Conservation (phyloP, 176 grass and related monocot species). For the sorghum (Sorghum bicolor) region DNA sequence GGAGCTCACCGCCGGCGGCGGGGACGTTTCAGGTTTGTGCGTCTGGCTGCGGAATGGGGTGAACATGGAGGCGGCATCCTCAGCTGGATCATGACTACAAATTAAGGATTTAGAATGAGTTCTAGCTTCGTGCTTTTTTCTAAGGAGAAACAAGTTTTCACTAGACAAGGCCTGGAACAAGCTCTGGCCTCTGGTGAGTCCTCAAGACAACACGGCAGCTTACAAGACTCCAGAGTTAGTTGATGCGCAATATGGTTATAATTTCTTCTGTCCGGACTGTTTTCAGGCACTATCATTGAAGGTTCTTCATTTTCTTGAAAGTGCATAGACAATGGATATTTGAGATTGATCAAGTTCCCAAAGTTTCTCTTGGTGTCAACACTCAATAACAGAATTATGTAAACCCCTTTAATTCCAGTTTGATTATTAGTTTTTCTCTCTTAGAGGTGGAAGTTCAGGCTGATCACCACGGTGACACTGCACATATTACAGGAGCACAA, state of each 20-base stretch:
- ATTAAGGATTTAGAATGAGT: background rate
- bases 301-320: background rate
- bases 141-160: background rate
- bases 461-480: too few relatives aligned
- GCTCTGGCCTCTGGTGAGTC: too few relatives aligned
- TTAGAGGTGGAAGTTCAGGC: too few relatives aligned
- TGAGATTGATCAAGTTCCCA: background rate
- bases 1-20: background rate
- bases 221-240: too few relatives aligned
- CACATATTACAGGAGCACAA: too few relatives aligned
- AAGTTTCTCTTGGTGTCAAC: too few relatives aligned
- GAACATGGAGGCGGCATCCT: background rate
- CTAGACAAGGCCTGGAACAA: too few relatives aligned
- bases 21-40: background rate
- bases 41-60: background rate
- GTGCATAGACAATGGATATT: background rate
- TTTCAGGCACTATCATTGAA: background rate
- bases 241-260: too few relatives aligned
- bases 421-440: too few relatives aligned
- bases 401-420: too few relatives aligned
- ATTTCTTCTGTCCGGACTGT: background rate
- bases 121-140: background rate
- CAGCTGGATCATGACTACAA: background rate
- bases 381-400: too few relatives aligned
- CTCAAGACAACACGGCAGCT: too few relatives aligned